phyloP scores from a whole-genome alignment of 2,329 filamentous ascomycete species.

The Talaromyces sp. region DNA sequence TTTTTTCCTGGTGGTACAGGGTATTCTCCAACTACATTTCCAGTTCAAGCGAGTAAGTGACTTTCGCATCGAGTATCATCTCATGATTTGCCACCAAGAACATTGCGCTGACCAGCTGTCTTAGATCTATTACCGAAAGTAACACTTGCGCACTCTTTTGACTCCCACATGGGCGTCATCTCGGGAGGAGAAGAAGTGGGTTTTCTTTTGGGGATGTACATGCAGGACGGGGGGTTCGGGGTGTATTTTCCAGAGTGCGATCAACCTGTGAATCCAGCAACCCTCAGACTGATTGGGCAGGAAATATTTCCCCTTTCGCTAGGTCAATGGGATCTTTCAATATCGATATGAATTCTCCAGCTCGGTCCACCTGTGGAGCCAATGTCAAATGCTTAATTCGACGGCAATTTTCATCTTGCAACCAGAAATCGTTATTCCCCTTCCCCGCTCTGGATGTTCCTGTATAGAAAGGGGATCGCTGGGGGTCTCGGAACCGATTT shows the following conservation, averaged over 20 bases:
- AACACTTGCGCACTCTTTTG: slow-evolving; percentile 20
- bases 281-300: slow-evolving; percentile 31
- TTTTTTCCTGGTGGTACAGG: not conserved
- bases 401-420: slow-evolving; percentile 12
- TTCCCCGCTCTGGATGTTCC: no score
- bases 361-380: slow-evolving; percentile 25
- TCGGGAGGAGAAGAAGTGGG: slow-evolving; percentile 12
- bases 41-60: slow-evolving; percentile 50
- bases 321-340: slow-evolving; percentile 10
- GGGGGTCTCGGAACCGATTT: not conserved
- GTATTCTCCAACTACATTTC: slow-evolving; percentile 75
- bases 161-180: slow-evolving; percentile 7
- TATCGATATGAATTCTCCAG: slow-evolving; percentile 9
- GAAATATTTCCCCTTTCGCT: slow-evolving; percentile 24
- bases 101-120: slow-evolving; percentile 15
- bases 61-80: not conserved
- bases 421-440: no score
- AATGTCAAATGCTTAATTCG: slow-evolving; percentile 31
- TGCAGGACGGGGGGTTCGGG: slow-evolving; percentile 12
- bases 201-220: slow-evolving; percentile 12
- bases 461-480: no score
- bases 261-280: slow-evolving; percentile 15
- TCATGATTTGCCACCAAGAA: not conserved
- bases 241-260: slow-evolving; percentile 22
- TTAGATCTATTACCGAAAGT: slow-evolving; percentile 55